Base-by-base conservation (phyloP, 129 eudicot genomes). In the Flaveria robusta region DNA sequence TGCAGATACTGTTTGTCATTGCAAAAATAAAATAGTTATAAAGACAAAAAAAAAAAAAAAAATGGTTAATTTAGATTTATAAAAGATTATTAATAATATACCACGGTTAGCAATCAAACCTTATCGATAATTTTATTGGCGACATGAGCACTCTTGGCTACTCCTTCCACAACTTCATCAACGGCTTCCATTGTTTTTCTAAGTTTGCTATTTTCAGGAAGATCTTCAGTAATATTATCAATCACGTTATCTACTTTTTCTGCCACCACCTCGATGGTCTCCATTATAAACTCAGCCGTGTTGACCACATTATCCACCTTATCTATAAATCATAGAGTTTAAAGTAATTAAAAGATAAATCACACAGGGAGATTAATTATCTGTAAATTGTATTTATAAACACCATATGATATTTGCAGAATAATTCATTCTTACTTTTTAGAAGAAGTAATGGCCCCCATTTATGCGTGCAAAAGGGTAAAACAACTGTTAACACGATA, bases 401-500 rank as follows among this genome's bases (percentile, higher is more conserved):
- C 3, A 27, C 3, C 31, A 27, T 41, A 42, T 7, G 46, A 42
- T 42, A 42, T 42, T 42, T 42, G 46, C 11, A 42, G 46, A 42
- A 4, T 29, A 29, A 29, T 3, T 29, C 34, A 29, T 29, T 29
- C 70, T 66, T 80, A 80, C 83, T 80, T 74, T 66, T 80, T 27
- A 80, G 37, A 41, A 20, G 4, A 66, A 20, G 55, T 45, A 89
- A 47, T 26, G 87, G 83, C 59, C 88, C 93, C 94, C 87, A 86
- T 80, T 88, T 88, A 82, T 82, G 82, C 37, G 85, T 82, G 85
- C 80, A 26, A 60, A 42, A 86, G 13, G 94, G 91, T 66, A 88
- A 16, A 52, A 74, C 74, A 22, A 84, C 41, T 71, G 94, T 81
- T 23, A 86, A 70, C 71, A 86, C 82, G 51, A 84, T 43, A 41